Base-by-base conservation (phyloP, 2,329 filamentous ascomycete genomes). In the Trichoderma sp. region DNA sequence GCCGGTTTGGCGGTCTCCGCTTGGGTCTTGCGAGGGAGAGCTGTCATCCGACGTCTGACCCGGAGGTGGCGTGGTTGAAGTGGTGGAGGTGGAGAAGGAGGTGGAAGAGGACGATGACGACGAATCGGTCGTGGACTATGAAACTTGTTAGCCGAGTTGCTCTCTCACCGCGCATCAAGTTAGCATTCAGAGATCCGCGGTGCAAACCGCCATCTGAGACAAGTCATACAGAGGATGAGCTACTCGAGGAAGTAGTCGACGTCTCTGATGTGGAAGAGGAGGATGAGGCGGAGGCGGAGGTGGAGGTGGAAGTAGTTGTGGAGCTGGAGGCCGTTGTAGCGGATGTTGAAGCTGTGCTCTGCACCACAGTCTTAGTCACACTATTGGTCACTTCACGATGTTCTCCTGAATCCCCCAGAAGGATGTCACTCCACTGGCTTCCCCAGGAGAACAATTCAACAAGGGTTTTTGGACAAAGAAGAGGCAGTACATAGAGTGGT, bases 41-140 rank as follows among this genome's bases (percentile, higher is more conserved):
- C 87, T 83, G 1, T 88, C 88, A 30, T 43, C 61, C 24, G 47
- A 39, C 53, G 7, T 91, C 76, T 85, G 81, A 3, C 88, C 76
- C 9, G 69, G 18, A 75, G 70, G 73, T 14, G 64, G 32, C 18
- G 66, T 51, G 7, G 66, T 18, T n/a, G 65, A 34, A 36, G n/a
- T 9, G 51, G 64, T 72, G 26, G 68, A 65, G 7, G 65, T 51
- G 6, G 66, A 36, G 7, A 30, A 62, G 39, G 66, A 34, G 6
- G 65, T 15, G 28, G 68, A 34, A 12, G 32, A 65, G 6, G 7
- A 63, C 32, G 6, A 65, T 3, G 7, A 63, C 39, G 6, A 62
- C 26, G 11, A 43, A 62, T 43, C 39, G 39, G 39, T 43, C 1
- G 34, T 57, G 6, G 28, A 11, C 66, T 70, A 36, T 32, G 56